Evolutionary conservation across 441 rosid species (phyloP), one percentile per base, ranked within the genome.

Genomic region (Eruca vesicaria): DNA sequence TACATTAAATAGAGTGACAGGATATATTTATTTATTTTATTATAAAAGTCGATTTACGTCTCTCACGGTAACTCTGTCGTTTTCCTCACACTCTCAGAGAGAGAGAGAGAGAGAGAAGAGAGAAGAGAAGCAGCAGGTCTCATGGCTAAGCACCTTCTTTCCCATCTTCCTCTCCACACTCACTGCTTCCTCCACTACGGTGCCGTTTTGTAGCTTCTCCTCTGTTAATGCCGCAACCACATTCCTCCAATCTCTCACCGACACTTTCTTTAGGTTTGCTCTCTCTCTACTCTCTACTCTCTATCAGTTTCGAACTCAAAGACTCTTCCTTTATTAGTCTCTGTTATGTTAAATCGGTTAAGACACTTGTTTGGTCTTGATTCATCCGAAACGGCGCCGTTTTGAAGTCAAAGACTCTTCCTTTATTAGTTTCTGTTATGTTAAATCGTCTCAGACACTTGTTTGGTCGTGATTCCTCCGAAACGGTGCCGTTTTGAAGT

Each of bases 21-120:
- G 48, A 65, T 66, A 35, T 50, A 53, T 56, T n/a, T 38, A 50
- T 50, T 50, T 48, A 16, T 15, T 45, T 50, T 16, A 50, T 59
- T 20, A 59, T 67, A 2, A 35, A 60, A 75, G 70, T 63, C 36
- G 45, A 70, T 73, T 72, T 59, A 48, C 36, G 64, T 60, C 60
- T 63, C 74, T 68, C 81, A 45, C 60, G n/a, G 65, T 58, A 65
- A 68, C 71, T 75, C 77, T 85, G 90, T 85, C 88, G 75, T 77
- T 79, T 79, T 81, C 82, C 79, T 79, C 75, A 33, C 69, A 64
- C 58, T 50, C 56, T 50, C 56, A 50, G 11, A 16, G 56, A 48
- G 9, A 53, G 68, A 52, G 20, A 50, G 12, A 67, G 71, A 65
- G 38, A 43, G 69, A 43, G 20, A n/a, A 53, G 70, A 67, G 45